Base-by-base conservation (phyloP, 2,329 filamentous ascomycete species). In the Cyanodermella asteris region DNA sequence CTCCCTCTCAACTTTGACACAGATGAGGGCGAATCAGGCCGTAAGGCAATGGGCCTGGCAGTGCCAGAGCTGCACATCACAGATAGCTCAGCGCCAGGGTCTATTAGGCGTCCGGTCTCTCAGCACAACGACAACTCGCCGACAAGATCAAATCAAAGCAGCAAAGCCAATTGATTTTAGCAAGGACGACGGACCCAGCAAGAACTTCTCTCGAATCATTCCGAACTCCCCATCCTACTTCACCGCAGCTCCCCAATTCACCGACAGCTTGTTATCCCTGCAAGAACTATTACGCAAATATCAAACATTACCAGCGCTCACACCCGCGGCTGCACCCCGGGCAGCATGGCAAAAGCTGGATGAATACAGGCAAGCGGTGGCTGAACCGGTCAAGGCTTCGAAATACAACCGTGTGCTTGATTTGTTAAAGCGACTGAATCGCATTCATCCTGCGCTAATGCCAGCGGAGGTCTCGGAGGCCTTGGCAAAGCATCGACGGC, bases 211-310 rank as follows among this genome's bases (percentile, higher is more conserved):
- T 26, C 77, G 87, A 35, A 57, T 90, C 13, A 56, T 93, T 18
- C 87, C 87, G 12, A 61, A 63, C 14, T 91, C 82, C 18, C 72
- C 78, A 3, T 87, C 84, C n/a, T 97, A 97, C 53, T 97, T 94
- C 56, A 82, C 80, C 26, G 73, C 73, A 26, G 72, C 72, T 32
- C 75, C 82, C 2, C 59, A 63, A 27, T 93, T 91, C 57, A 87
- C 73, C 50, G 87, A 97, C 51, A 65, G 76, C 40, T 66, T 75
- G 38, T 63, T 94, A 36, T 54, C 59, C 22, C 60, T 97, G 23
- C 66, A 78, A 38, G 59, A 63, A 7, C 61, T 94, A 13, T 52
- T 75, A 28, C 66, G 67, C 26, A 72, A 68, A 47, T 73, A 87
- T 45, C 61, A 67, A 28, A 59, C 68, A 14, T 61, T 94, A 9